Base-by-base conservation (phyloP, 2,329 filamentous ascomycete species). In the Tolypocladium paradoxum region DNA sequence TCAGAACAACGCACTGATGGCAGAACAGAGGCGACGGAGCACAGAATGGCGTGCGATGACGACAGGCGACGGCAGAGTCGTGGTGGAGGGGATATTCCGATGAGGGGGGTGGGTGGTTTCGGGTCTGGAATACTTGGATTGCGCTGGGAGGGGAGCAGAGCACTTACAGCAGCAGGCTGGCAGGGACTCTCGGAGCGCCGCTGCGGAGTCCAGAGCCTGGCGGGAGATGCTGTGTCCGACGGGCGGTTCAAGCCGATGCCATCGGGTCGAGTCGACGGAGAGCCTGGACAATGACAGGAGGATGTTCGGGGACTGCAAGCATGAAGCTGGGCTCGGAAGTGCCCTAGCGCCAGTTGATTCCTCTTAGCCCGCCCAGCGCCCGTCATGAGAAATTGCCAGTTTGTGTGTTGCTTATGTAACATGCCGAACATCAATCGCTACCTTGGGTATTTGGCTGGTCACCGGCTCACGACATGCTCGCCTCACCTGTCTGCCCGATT, bases 331-430 rank as follows among this genome's bases (percentile, higher is more conserved):
- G 57, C 59, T 58, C 53, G 51, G 51, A 61, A 60, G 57, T 54
- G 54, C 56, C 52, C 50, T 63, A 62, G 61, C 58, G 58, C 52
- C 58, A 55, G 54, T 54, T 60, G 54, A 57, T 53, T 58, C 58
- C 54, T 58, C 56, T 53, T 56, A 55, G 49, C 57, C 55, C 52
- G n/a, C 48, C 46, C 37, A 48, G 43, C 49, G 50, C 52, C 49
- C 46, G 53, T 49, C 40, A 52, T 38, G 50, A 57, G 55, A 56
- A 55, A 54, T 55, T 55, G 55, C 22, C 43, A 24, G 38, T 56
- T 52, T 58, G 57, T 58, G 54, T 53, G 54, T 35, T 45, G 55
- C 53, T 58, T 59, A 60, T 52, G 53, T 56, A 55, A 60, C 48
- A 53, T n/a, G 2, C 35, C 5, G 40, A 22, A 20, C 27, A n/a